A percentile compares a stretch with the other conserved stretches of the same genome.
Conservation (phyloP, 768 basidiomycete species). For the Pulveroboletus sp. region DNA sequence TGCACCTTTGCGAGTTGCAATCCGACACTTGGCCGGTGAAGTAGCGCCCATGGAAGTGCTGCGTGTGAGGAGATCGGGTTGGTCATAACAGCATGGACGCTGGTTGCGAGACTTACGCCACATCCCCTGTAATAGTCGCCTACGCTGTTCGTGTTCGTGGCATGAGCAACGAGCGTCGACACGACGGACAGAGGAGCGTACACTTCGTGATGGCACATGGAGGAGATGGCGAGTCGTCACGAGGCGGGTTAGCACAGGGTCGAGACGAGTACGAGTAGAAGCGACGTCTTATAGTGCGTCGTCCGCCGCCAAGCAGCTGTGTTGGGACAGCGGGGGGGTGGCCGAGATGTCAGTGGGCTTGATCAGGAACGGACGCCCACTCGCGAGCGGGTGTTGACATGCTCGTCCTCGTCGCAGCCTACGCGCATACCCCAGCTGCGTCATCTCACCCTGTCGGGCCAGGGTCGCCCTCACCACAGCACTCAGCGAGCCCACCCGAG, state of each 20-base stretch:
- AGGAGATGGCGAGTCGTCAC: background rate
- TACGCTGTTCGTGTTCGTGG: slow-evolving; percentile 20
- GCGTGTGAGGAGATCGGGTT: background rate
- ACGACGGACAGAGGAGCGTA: slow-evolving; percentile 8
- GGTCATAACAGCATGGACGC: slow-evolving; percentile 5
- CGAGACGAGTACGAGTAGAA: background rate
- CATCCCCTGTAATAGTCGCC: slow-evolving; percentile 36
- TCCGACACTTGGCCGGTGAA: slow-evolving; percentile 31
- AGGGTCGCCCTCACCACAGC: no score
- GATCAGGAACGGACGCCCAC: background rate
- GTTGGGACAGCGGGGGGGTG: slow-evolving; percentile 10
- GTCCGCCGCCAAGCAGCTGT: slow-evolving; percentile 9
- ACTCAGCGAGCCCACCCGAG: no score
- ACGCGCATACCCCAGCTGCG: no score
- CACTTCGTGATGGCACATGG: slow-evolving; percentile 37
- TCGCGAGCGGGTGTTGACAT: background rate
- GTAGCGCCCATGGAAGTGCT: slow-evolving; percentile 38
- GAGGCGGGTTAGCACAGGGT: background rate
- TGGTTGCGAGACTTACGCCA: slow-evolving; percentile 21
- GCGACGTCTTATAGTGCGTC: slow-evolving; percentile 10
- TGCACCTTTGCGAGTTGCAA: slow-evolving; percentile 29
- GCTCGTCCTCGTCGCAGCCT: no score
- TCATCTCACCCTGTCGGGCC: no score
- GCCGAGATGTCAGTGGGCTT: background rate
- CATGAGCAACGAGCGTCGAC: background rate